Evolutionary conservation across 2,329 filamentous ascomycete species (phyloP).

Genomic region (Penicillium glabrum): DNA sequence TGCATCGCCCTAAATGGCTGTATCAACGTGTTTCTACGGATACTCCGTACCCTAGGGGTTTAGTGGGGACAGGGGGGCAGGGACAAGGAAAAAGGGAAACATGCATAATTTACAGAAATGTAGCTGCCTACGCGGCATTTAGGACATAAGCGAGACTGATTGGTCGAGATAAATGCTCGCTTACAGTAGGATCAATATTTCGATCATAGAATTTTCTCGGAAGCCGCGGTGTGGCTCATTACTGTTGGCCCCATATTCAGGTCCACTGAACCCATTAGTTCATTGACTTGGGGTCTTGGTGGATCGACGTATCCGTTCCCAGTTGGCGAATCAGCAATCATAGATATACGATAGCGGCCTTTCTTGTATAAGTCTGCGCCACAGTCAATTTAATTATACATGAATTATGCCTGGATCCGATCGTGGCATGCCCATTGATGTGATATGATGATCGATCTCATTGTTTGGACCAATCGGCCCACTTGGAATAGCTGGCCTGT

Average conservation of each 20-base stretch:
- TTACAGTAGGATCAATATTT: not conserved
- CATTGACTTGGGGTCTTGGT: not conserved
- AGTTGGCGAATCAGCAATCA: not conserved
- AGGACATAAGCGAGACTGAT: not conserved
- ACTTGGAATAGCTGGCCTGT: not conserved
- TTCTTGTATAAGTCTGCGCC: not conserved
- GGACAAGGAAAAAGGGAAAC: not conserved
- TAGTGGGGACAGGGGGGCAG: not conserved
- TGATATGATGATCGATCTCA: not conserved
- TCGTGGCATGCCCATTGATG: not conserved
- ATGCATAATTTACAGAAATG: not conserved
- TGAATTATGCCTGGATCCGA: too few species aligned
- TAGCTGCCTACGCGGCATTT: not conserved
- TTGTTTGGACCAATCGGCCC: not conserved
- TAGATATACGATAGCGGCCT: not conserved
- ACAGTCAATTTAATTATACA: not conserved
- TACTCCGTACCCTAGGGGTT: not conserved
- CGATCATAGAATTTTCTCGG: not conserved
- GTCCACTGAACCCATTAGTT: not conserved
- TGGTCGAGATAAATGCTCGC: not conserved
- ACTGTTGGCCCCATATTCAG: not conserved
- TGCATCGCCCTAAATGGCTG: not conserved
- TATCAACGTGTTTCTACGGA: not conserved
- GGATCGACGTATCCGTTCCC: not conserved
- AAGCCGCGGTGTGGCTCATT: not conserved